Evolutionary conservation across 2,329 filamentous ascomycete species (phyloP).

Genomic region (Calonectria hawksworthii): DNA sequence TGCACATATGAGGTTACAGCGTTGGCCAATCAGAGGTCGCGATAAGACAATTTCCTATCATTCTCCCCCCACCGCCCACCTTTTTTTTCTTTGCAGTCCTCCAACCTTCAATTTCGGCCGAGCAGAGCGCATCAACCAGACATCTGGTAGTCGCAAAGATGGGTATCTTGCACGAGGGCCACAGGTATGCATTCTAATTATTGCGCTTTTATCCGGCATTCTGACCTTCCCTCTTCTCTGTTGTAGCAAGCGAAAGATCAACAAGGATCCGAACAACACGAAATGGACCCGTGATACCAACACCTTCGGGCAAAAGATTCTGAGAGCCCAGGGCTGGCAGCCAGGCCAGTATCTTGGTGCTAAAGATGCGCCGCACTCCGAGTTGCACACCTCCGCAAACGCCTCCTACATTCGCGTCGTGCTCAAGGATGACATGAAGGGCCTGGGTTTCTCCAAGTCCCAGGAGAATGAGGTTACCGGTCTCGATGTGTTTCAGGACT

Average conservation of each 20-base stretch:
- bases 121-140: constrained; percentile 20
- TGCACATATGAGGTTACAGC: neutral
- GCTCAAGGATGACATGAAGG: constrained; percentile 92
- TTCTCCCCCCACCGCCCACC: constrained; percentile 47
- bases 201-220: neutral
- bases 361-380: constrained; percentile 79
- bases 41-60: constrained; percentile 47
- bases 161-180: constrained; percentile 54
- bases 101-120: constrained; percentile 22
- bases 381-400: constrained; percentile 84
- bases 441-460: constrained; percentile 85
- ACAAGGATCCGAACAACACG: constrained; percentile 95
- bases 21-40: constrained; percentile 41
- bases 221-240: constrained; percentile 27
- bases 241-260: constrained; percentile 74
- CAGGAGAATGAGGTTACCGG: constrained; percentile 86
- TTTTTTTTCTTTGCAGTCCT: constrained; percentile 46
- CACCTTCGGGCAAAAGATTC: constrained; percentile 90
- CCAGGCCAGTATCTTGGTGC: constrained; percentile 88
- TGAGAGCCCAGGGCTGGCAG: constrained; percentile 90
- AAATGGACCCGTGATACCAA: constrained; percentile 88
- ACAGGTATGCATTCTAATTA: constrained; percentile 44
- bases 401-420: constrained; percentile 87
- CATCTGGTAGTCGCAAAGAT: constrained; percentile 42
- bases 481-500: constrained; percentile 86